Evolutionary conservation across 148 eudicot species (phyloP).

Genomic region (Rhododendron williamsianum): DNA sequence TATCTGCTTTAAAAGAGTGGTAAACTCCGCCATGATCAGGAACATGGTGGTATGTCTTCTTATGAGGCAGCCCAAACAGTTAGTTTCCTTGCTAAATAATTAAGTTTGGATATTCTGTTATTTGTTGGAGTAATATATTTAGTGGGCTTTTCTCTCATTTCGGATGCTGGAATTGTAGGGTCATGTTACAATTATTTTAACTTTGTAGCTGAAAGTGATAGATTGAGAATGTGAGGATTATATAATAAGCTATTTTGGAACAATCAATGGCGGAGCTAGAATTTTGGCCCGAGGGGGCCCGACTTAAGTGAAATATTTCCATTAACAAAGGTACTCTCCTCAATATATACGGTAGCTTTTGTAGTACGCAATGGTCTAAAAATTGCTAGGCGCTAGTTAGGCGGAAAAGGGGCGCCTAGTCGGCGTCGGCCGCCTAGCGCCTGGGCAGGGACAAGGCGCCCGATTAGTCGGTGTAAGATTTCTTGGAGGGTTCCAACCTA

Average conservation of each 20-base stretch:
- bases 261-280: no score
- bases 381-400: no score
- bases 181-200: not conserved
- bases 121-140: not conserved
- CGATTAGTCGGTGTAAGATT: no score
- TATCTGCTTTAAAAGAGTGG: not conserved
- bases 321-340: no score
- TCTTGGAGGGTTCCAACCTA: no score
- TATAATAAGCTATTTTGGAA: not conserved
- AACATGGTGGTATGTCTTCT: not conserved
- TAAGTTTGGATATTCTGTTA: not conserved
- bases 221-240: not conserved
- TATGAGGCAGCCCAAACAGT: not conserved
- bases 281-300: no score
- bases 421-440: no score
- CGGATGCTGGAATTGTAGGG: not conserved
- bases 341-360: no score
- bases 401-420: no score
- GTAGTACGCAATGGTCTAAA: no score
- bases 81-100: not conserved
- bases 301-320: no score
- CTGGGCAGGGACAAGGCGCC: no score
- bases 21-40: not conserved
- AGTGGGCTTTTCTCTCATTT: not conserved
- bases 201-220: not conserved